Base-by-base conservation (phyloP, 2,329 filamentous ascomycete genomes). In the Epichloe gansuensis region DNA sequence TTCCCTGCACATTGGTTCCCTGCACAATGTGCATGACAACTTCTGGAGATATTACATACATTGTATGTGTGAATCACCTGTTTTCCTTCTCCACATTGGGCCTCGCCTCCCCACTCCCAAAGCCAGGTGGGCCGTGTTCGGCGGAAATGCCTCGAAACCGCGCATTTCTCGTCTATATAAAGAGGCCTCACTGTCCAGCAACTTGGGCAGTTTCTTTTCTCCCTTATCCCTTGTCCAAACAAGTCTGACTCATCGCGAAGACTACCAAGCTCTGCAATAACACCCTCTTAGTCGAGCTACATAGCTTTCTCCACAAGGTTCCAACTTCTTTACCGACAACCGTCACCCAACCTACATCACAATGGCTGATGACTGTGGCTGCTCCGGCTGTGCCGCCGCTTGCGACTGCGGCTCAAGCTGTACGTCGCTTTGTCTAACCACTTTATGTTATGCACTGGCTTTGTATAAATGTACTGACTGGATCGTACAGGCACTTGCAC, bases 371-470 rank as follows among this genome's bases (percentile, higher is more conserved):
- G 57, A 67, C 61, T 67, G 66, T 57, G 66, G 64, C 57, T 68
- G 66, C 61, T 66, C 64, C 56, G 63, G 64, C 58, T 57, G 55
- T 54, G 55, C 61, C 54, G 60, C 63, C 55, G 54, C 60, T 54
- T 67, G 66, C 63, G 65, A 61, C 62, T 68, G 66, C 57, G 66
- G 66, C 63, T 61, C 65, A 53, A 61, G 60, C 61, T 68, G 66
- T 68, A 58, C 47, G 66, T 63, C 31, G 8, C 12, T 7, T 11
- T 47, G 17, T 21, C 17, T 21, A 21, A 21, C 17, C 17, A 21
- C 17, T 21, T 21, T 21, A 21, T 21, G 17, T 21, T 21, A 21
- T 21, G 17, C 2, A 21, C 17, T 21, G 17, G 17, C 17, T 21
- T 21, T 21, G 17, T 21, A 21, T 21, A 21, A 21, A 23, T 25